Percentiles rank a stretch among this genome's conserved stretches.
Conservation (phyloP, 2,329 filamentous ascomycete species). For the Fusarium anthophilum region DNA sequence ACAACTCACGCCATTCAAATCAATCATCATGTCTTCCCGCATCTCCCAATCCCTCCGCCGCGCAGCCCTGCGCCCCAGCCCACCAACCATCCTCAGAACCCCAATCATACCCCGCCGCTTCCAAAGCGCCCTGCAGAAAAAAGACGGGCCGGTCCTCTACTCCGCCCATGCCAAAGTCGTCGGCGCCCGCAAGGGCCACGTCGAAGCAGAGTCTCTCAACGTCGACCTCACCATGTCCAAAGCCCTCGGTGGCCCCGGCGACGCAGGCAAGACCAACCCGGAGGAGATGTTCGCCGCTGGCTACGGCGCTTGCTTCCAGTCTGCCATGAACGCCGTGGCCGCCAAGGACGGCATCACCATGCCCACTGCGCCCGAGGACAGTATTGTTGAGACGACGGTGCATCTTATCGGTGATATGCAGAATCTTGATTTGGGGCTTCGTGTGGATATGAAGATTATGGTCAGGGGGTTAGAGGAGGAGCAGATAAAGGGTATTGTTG, state of each 20-base stretch:
- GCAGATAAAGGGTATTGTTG: not conserved
- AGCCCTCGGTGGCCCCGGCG: conserved; percentile 12
- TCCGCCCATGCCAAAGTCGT: conserved; percentile 18
- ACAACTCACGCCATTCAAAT: too few relatives aligned
- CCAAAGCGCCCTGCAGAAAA: not conserved
- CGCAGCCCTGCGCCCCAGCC: not conserved
- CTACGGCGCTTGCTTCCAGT: conserved; percentile 21
- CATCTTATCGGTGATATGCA: conserved; percentile 20
- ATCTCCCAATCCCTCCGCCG: not conserved
- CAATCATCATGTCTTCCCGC: conserved; percentile 8
- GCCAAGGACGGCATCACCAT: conserved; percentile 7
- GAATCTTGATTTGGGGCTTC: conserved; percentile 2
- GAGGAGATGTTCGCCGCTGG: conserved; percentile 20
- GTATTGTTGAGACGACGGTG: conserved; percentile 16
- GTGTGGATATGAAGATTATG: conserved; percentile 20
- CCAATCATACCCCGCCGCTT: not conserved
- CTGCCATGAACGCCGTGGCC: conserved; percentile 16
- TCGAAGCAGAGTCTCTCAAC: conserved; percentile 22
- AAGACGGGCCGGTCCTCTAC: not conserved
- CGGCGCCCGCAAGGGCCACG: conserved; percentile 15
- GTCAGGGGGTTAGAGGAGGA: conserved; percentile 2
- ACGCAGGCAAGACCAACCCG: conserved; percentile 13
- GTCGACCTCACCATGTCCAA: conserved; percentile 27
- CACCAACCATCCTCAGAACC: not conserved
- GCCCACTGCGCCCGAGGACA: conserved; percentile 10